These are phyloP conservation scores for Coniosporium tulheliwenetii DNA, from an alignment of 2,329 filamentous ascomycete species.

Conservation along the genomic window DNA sequence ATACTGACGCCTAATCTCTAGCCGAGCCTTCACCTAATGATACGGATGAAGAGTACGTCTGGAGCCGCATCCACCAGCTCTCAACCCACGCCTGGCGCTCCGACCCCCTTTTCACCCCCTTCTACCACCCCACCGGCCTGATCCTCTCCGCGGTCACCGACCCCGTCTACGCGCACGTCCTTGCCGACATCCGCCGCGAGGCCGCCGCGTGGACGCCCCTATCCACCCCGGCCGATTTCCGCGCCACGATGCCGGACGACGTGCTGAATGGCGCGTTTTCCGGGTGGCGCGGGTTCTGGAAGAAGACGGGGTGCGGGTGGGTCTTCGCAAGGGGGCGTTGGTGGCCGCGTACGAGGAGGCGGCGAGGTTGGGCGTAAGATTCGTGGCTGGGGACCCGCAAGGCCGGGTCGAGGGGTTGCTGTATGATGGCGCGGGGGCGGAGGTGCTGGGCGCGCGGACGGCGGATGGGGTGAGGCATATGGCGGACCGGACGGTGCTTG, in stretches of 20 bases:
- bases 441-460: conserved; percentile 27
- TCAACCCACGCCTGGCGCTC: conserved; percentile 26
- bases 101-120: conserved; percentile 26
- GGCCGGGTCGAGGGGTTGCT: conserved; percentile 25
- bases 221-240: conserved; percentile 29
- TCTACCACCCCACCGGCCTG: conserved; percentile 32
- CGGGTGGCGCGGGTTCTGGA: conserved; percentile 35
- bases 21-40: conserved; percentile 11
- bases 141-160: conserved; percentile 29
- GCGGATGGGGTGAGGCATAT: conserved; percentile 23
- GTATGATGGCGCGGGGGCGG: conserved; percentile 14
- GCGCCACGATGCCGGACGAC: conserved; percentile 34
- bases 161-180: conserved; percentile 19
- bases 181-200: conserved; percentile 18
- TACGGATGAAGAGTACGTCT: conserved; percentile 19
- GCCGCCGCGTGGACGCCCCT: conserved; percentile 16
- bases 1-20: not conserved
- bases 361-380: conserved; percentile 27
- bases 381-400: conserved; percentile 24
- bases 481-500: conserved; percentile 31
- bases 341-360: conserved; percentile 29
- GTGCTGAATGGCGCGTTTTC: conserved; percentile 34
- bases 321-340: conserved; percentile 36
- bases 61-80: conserved; percentile 16
- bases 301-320: conserved; percentile 33